These are phyloP conservation scores for Kazachstania psychrophila DNA, from an alignment of 805 yeast species.

Conservation along the genomic window DNA sequence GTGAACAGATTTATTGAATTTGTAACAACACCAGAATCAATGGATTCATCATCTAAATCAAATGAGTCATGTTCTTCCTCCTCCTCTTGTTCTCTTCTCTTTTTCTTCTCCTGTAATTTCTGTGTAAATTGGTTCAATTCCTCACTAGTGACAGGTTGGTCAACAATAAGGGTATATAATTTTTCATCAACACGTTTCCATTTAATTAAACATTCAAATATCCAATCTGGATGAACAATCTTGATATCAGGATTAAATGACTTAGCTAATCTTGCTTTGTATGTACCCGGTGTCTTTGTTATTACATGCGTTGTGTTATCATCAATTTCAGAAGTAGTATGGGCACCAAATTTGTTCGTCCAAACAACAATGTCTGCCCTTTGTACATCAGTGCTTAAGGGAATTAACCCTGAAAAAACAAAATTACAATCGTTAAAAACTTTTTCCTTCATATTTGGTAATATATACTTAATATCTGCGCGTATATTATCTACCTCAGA, in stretches of 20 bases:
- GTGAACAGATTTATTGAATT: constrained; percentile 18
- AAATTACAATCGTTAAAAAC: constrained; percentile 64
- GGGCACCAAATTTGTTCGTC: constrained; percentile 89
- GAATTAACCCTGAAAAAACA: constrained; percentile 82
- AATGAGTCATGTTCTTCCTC: constrained; percentile 21
- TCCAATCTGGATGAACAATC: constrained; percentile 89
- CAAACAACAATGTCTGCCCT: constrained; percentile 83
- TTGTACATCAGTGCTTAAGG: constrained; percentile 64
- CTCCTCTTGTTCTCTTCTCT: constrained; percentile 33
- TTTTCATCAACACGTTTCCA: constrained; percentile 67
- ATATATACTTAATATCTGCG: constrained; percentile 63
- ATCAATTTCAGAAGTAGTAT: constrained; percentile 60
- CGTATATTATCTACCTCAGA: constrained; percentile 35
- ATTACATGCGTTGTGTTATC: constrained; percentile 80
- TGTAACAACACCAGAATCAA: constrained; percentile 5
- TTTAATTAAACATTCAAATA: constrained; percentile 70
- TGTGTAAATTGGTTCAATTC: constrained; percentile 30
- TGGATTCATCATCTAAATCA: constrained; percentile 9
- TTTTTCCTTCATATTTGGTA: constrained; percentile 62
- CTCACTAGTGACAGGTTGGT: constrained; percentile 37
- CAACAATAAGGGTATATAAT: constrained; percentile 47
- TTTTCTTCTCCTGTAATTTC: constrained; percentile 26
- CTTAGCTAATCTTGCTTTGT: constrained; percentile 75
- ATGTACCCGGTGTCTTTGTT: constrained; percentile 70
- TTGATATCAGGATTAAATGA: constrained; percentile 51